These are phyloP conservation scores for Colletotrichum aenigma DNA, from an alignment of 2,329 filamentous ascomycete species.

Conservation along the genomic window DNA sequence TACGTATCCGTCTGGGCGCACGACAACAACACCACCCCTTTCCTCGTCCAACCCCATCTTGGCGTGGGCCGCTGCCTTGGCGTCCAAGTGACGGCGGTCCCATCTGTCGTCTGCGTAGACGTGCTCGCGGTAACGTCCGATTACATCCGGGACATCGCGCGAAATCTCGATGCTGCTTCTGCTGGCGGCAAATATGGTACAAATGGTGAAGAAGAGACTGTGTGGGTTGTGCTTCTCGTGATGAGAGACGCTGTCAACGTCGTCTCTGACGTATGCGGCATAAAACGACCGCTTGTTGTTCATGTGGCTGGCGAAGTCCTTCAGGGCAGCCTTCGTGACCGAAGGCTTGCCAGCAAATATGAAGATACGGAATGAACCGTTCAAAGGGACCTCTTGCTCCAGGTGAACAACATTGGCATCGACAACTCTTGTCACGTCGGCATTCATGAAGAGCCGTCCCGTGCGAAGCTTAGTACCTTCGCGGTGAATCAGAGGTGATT, in stretches of 20 bases:
- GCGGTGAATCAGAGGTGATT: conserved; percentile 73
- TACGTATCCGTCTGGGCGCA: conserved; percentile 87
- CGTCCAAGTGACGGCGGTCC: conserved; percentile 72
- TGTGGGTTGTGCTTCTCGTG: conserved; percentile 88
- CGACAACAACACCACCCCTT: conserved; percentile 79
- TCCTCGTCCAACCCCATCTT: conserved; percentile 84
- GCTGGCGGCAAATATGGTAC: conserved; percentile 73
- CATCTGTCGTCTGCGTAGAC: conserved; percentile 86
- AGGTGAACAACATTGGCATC: conserved; percentile 91
- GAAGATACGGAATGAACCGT: conserved; percentile 87
- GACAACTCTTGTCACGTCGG: conserved; percentile 83
- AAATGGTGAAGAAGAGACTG: conserved; percentile 80
- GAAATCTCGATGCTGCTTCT: conserved; percentile 75
- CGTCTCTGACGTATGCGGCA: conserved; percentile 64
- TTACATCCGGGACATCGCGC: conserved; percentile 69
- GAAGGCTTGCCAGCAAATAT: conserved; percentile 77
- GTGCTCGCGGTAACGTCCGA: conserved; percentile 80
- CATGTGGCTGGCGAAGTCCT: conserved; percentile 72
- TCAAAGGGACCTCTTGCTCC: conserved; percentile 87
- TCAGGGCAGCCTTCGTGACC: conserved; percentile 65
- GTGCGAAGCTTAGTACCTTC: conserved; percentile 69
- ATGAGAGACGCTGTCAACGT: conserved; percentile 68
- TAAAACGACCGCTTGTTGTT: conserved; percentile 75
- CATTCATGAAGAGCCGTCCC: conserved; percentile 77
- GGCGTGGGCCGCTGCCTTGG: conserved; percentile 77